These are phyloP conservation scores for Entomortierella parvispora DNA, from an alignment of 192 early-diverging fungal genomes.

Conservation along the genomic window DNA sequence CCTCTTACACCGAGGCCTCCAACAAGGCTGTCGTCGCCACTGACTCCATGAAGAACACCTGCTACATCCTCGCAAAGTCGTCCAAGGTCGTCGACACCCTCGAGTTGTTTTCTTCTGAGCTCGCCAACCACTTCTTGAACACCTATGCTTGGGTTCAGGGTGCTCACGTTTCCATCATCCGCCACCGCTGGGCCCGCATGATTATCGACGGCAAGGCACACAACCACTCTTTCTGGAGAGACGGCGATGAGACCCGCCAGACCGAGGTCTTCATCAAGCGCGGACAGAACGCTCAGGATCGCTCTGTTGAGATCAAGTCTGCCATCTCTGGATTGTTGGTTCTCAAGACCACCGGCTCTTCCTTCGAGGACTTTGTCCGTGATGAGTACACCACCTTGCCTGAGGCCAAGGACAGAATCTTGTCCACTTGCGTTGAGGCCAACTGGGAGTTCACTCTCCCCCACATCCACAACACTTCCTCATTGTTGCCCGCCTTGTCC, in stretches of 20 bases:
- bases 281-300: slow-evolving; percentile 33
- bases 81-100: slow-evolving; percentile 73
- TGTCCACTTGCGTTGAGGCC: slow-evolving; percentile 79
- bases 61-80: slow-evolving; percentile 79
- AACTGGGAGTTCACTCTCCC: slow-evolving; percentile 67
- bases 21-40: slow-evolving; percentile 82
- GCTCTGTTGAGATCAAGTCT: slow-evolving; percentile 62
- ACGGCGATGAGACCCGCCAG: slow-evolving; percentile 75
- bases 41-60: slow-evolving; percentile 83
- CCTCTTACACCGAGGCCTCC: slow-evolving; percentile 80
- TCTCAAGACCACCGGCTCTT: slow-evolving; percentile 85
- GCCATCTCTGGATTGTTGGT: slow-evolving; percentile 79
- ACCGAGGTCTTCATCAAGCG: slow-evolving; percentile 64
- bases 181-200: slow-evolving; percentile 84
- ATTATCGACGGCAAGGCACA: slow-evolving; percentile 66
- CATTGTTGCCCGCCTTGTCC: slow-evolving; percentile 24
- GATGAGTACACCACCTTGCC: slow-evolving; percentile 80
- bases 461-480: slow-evolving; percentile 14
- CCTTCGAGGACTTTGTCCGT: slow-evolving; percentile 77
- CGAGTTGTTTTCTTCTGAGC: slow-evolving; percentile 76
- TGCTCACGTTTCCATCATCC: slow-evolving; percentile 72
- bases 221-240: slow-evolving; percentile 76
- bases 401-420: slow-evolving; percentile 79
- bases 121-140: slow-evolving; percentile 75
- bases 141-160: slow-evolving; percentile 75